A percentile compares a stretch with the other conserved stretches of the same genome.
Conservation (phyloP, 768 basidiomycete genomes). For the Tricholoma flavovirens region DNA sequence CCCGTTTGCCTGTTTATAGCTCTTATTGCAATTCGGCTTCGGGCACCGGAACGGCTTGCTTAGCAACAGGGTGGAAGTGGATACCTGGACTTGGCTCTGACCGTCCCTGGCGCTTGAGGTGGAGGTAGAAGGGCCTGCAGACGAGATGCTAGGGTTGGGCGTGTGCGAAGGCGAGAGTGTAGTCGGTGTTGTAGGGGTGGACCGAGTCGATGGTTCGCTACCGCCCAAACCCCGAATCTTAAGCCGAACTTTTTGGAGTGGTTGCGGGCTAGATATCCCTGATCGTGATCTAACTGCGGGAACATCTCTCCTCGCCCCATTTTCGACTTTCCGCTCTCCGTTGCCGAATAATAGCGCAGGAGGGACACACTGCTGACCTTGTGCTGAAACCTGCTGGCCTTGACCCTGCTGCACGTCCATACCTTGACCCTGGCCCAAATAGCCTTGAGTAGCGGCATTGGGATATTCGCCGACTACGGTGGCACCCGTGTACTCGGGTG, state of each 20-base stretch:
- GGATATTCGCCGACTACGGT: neutral
- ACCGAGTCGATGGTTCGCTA: conserved; percentile 14
- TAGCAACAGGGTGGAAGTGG: conserved; percentile 55
- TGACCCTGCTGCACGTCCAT: conserved; percentile 3
- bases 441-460: neutral
- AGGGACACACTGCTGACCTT: conserved; percentile 13
- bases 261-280: neutral
- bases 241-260: conserved; percentile 15
- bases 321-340: conserved; percentile 1
- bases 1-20: conserved; percentile 93
- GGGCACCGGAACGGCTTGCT: conserved; percentile 91
- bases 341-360: conserved; percentile 19
- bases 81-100: conserved; percentile 8
- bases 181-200: conserved; percentile 17
- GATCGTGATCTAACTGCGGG: neutral
- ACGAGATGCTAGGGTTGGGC: conserved; percentile 7
- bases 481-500: conserved; percentile 1
- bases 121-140: conserved; percentile 3
- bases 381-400: conserved; percentile 2
- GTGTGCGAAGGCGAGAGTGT: conserved; percentile 16
- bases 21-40: conserved; percentile 92
- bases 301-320: conserved; percentile 13
- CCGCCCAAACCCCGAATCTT: conserved; percentile 13
- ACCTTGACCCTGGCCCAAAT: conserved; percentile 5
- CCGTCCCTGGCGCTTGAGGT: conserved; percentile 5